Evolutionary conservation across 1,139 yeast species (phyloP).

Genomic region (Kodamaea ohmeri): DNA sequence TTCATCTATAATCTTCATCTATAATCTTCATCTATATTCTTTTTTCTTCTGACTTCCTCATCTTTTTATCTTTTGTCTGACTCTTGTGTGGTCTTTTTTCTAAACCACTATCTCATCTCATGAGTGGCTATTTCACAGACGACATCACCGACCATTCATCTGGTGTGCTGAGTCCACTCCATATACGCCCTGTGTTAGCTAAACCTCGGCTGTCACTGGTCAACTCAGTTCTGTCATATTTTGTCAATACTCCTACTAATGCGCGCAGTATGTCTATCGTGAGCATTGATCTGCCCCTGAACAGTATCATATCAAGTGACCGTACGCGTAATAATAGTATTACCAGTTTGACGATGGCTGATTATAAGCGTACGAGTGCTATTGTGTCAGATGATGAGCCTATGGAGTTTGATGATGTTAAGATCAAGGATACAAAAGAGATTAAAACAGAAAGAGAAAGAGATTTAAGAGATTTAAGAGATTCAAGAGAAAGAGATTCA

Average conservation of each 20-base stretch:
- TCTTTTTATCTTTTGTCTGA: neutral
- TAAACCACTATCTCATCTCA: slow-evolving; percentile 9
- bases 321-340: slow-evolving; percentile 35
- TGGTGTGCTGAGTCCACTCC: slow-evolving; percentile 24
- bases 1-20: too few species aligned
- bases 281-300: slow-evolving; percentile 42
- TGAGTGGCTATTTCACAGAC: slow-evolving; percentile 21
- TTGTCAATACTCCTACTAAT: slow-evolving; percentile 18
- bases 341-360: slow-evolving; percentile 28
- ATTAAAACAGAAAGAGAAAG: neutral
- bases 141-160: slow-evolving; percentile 20
- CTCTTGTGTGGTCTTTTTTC: neutral
- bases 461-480: neutral
- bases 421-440: slow-evolving; percentile 3
- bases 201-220: slow-evolving; percentile 36
- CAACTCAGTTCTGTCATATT: slow-evolving; percentile 29
- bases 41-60: neutral
- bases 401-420: too few species aligned
- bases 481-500: too few species aligned
- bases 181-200: slow-evolving; percentile 19
- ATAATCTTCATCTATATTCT: too few species aligned
- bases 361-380: slow-evolving; percentile 17
- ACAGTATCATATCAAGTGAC: slow-evolving; percentile 45
- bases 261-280: slow-evolving; percentile 38
- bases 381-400: slow-evolving; percentile 35